phyloP scores from a whole-genome alignment of 495 filamentous ascomycete genomes.

The Margaritispora aquatica region DNA sequence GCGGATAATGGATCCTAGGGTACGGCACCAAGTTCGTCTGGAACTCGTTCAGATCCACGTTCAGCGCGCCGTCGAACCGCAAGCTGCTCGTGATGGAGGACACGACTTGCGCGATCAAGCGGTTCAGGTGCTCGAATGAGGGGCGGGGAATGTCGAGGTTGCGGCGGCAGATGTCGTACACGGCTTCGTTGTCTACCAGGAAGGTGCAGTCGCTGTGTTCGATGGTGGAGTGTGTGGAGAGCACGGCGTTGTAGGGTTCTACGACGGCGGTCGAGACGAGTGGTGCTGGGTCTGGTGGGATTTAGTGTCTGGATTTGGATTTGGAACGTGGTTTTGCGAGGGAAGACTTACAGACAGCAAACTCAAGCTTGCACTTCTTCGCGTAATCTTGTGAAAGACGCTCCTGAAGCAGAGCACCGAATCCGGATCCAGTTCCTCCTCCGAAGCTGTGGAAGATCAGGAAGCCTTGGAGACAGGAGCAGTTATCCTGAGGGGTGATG shows the following conservation, averaged over 20 bases:
- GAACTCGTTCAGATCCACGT: constrained; percentile 91
- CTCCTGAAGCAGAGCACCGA: constrained; percentile 81
- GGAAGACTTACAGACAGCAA: constrained; percentile 52
- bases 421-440: constrained; percentile 87
- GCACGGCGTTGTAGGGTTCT: constrained; percentile 89
- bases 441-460: constrained; percentile 93
- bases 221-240: constrained; percentile 88
- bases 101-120: constrained; percentile 86
- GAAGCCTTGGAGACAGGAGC: constrained; percentile 84
- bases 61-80: constrained; percentile 84
- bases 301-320: background rate
- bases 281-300: constrained; percentile 56
- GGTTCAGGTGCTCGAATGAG: constrained; percentile 81
- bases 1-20: constrained; percentile 85
- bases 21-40: constrained; percentile 92
- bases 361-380: constrained; percentile 95
- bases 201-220: constrained; percentile 93
- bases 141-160: constrained; percentile 86
- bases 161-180: constrained; percentile 83
- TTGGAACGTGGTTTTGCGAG: background rate
- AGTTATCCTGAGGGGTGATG: constrained; percentile 59
- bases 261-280: constrained; percentile 83
- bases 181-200: constrained; percentile 88
- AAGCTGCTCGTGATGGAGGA: constrained; percentile 88
- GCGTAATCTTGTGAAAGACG: constrained; percentile 83